These are phyloP conservation scores for Stemphylium beticola DNA, from an alignment of 2,329 filamentous ascomycete genomes.

Conservation along the genomic window DNA sequence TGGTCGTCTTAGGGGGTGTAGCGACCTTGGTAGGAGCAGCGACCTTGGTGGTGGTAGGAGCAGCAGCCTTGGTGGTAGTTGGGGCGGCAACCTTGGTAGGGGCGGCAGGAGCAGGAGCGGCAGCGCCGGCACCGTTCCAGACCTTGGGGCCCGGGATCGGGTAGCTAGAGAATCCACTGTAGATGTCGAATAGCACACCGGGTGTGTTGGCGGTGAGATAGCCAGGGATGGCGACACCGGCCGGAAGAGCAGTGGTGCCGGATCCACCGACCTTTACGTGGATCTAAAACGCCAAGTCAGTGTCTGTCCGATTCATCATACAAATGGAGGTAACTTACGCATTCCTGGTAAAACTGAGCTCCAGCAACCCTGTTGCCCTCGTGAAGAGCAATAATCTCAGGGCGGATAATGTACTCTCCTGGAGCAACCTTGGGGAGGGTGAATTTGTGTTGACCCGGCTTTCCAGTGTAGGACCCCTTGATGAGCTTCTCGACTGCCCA, in stretches of 20 bases:
- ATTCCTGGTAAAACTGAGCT: conserved; percentile 55
- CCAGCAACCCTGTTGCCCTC: conserved; percentile 46
- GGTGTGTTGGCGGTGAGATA: conserved; percentile 49
- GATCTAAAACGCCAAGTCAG: conserved; percentile 19
- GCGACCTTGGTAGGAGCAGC: conserved; percentile 5
- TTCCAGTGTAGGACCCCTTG: conserved; percentile 34
- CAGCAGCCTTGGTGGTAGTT: conserved; percentile 9
- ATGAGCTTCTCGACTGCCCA: conserved; percentile 52
- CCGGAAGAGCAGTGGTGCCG: conserved; percentile 42
- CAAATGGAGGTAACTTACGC: conserved; percentile 15
- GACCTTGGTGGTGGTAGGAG: conserved; percentile 10
- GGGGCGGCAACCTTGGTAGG: conserved; percentile 10
- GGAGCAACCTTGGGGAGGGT: conserved; percentile 50
- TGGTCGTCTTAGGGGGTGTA: conserved; percentile 24
- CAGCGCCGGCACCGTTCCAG: conserved; percentile 38
- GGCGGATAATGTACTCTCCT: conserved; percentile 53
- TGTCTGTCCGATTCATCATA: background rate
- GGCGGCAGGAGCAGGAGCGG: conserved; percentile 12
- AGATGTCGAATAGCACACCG: conserved; percentile 53
- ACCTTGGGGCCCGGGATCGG: conserved; percentile 43
- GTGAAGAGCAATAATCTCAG: conserved; percentile 55
- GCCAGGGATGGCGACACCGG: conserved; percentile 56
- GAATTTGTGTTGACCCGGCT: conserved; percentile 51
- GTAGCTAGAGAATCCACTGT: conserved; percentile 46
- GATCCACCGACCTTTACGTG: conserved; percentile 49